Evolutionary conservation across 192 early-diverging fungal species (phyloP).

Genomic region (Coemansia sp.): DNA sequence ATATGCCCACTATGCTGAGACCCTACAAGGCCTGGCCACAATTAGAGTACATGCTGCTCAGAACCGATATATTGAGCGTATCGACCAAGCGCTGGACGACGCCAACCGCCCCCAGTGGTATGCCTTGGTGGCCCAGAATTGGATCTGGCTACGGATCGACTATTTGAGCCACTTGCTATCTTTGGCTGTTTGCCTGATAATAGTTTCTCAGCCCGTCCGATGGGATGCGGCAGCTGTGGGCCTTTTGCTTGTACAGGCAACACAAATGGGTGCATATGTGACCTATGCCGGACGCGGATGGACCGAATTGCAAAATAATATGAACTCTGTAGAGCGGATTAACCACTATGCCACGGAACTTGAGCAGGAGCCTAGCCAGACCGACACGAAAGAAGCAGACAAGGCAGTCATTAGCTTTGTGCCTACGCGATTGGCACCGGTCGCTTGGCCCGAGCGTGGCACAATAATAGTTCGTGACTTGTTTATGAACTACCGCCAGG

Average conservation of each 20-base stretch:
- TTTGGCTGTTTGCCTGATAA: slow-evolving; percentile 30
- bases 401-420: slow-evolving; percentile 7
- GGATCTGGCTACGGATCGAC: slow-evolving; percentile 49
- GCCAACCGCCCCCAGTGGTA: slow-evolving; percentile 50
- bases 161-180: slow-evolving; percentile 28
- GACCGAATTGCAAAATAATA: slow-evolving; percentile 53
- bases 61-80: slow-evolving; percentile 15
- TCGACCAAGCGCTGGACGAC: slow-evolving; percentile 23
- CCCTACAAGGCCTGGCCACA: slow-evolving; percentile 75
- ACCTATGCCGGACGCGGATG: slow-evolving; percentile 48
- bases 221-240: slow-evolving; percentile 51
- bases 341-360: slow-evolving; percentile 36
- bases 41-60: slow-evolving; percentile 77
- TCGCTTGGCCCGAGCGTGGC: slow-evolving; percentile 35
- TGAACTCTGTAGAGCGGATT: slow-evolving; percentile 49
- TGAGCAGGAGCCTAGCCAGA: slow-evolving; percentile 22
- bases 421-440: slow-evolving; percentile 1
- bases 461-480: slow-evolving; percentile 39
- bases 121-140: slow-evolving; percentile 32
- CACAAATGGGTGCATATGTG: slow-evolving; percentile 44
- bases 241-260: slow-evolving; percentile 41
- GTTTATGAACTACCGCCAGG: slow-evolving; percentile 34
- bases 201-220: slow-evolving; percentile 28
- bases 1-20: slow-evolving; percentile 80
- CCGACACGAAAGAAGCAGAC: background rate